Evolutionary conservation across 176 grass and related monocot species (phyloP).

Genomic region (Cocos nucifera): DNA sequence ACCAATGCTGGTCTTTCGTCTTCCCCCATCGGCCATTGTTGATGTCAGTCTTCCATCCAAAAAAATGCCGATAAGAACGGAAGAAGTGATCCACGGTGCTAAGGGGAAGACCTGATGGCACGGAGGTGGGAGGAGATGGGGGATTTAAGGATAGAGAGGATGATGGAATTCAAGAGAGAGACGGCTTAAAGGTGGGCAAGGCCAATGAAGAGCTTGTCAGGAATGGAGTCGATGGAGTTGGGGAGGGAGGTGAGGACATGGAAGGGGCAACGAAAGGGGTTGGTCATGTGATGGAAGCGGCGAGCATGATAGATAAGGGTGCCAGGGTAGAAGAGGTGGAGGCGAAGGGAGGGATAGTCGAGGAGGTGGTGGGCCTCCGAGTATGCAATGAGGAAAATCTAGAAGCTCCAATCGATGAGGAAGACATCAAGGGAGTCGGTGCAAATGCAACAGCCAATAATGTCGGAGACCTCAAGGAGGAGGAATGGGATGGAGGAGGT

Average conservation of each 20-base stretch:
- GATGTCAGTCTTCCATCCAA: conserved; percentile 12
- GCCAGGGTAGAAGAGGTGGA: conserved; percentile 65
- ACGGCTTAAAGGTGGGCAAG: conserved; percentile 47
- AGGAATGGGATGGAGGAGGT: conserved; percentile 69
- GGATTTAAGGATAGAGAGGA: conserved; percentile 55
- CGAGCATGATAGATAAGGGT: conserved; percentile 43
- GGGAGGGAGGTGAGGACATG: conserved; percentile 42
- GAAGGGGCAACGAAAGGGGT: conserved; percentile 68
- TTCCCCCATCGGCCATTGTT: no score
- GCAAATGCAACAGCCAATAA: conserved; percentile 54
- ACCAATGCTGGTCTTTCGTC: no score
- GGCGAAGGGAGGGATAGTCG: conserved; percentile 41
- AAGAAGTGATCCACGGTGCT: conserved; percentile 75
- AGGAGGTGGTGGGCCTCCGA: conserved; percentile 65
- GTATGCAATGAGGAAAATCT: conserved; percentile 87
- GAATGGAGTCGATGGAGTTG: conserved; percentile 61
- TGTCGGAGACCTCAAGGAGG: conserved; percentile 64
- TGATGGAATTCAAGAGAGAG: conserved; percentile 30
- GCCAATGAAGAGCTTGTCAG: conserved; percentile 80
- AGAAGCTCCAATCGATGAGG: conserved; percentile 72
- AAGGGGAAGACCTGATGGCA: conserved; percentile 39
- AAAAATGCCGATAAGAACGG: conserved; percentile 82
- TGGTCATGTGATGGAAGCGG: conserved; percentile 50
- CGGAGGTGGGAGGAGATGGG: conserved; percentile 33
- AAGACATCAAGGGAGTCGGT: conserved; percentile 64